Evolutionary conservation across 768 basidiomycete genomes (phyloP).

Genomic region (Naganishia friedmannii): DNA sequence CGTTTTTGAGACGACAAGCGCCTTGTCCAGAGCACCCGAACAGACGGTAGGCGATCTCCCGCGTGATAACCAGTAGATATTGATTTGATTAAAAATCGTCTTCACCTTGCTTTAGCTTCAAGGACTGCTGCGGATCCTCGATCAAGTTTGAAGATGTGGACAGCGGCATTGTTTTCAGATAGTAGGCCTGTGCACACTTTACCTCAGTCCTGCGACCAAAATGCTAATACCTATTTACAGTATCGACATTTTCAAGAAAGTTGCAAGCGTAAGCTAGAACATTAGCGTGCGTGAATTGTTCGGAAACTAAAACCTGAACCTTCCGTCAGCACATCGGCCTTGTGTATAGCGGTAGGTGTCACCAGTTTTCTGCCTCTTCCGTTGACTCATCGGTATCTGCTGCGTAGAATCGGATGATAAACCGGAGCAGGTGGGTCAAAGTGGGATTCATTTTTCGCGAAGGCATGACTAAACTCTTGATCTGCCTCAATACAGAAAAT

Average conservation of each 20-base stretch:
- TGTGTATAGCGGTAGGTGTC: slow-evolving; percentile 69
- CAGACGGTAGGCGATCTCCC: slow-evolving; percentile 8
- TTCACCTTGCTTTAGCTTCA: neutral
- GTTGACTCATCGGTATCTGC: neutral
- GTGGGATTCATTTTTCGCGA: neutral
- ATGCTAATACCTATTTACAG: neutral
- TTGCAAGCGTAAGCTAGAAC: slow-evolving; percentile 30
- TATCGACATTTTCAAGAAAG: slow-evolving; percentile 60
- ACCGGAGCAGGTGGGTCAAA: slow-evolving; percentile 58
- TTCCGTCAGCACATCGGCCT: slow-evolving; percentile 68
- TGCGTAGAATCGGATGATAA: slow-evolving; percentile 65
- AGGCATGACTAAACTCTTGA: neutral
- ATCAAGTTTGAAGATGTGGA: neutral
- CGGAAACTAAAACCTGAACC: slow-evolving; percentile 2
- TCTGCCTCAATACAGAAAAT: slow-evolving; percentile 3
- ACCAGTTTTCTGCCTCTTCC: no score
- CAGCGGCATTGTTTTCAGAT: neutral
- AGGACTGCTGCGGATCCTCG: neutral
- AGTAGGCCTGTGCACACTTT: neutral
- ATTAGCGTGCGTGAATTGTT: neutral
- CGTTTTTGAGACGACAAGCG: slow-evolving; percentile 49
- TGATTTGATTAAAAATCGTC: neutral
- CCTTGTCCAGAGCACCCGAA: slow-evolving; percentile 10
- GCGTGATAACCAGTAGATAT: neutral
- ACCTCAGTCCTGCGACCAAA: neutral